Base-by-base conservation (phyloP, 495 filamentous ascomycete genomes). In the Thermothielavioides terrestris region DNA sequence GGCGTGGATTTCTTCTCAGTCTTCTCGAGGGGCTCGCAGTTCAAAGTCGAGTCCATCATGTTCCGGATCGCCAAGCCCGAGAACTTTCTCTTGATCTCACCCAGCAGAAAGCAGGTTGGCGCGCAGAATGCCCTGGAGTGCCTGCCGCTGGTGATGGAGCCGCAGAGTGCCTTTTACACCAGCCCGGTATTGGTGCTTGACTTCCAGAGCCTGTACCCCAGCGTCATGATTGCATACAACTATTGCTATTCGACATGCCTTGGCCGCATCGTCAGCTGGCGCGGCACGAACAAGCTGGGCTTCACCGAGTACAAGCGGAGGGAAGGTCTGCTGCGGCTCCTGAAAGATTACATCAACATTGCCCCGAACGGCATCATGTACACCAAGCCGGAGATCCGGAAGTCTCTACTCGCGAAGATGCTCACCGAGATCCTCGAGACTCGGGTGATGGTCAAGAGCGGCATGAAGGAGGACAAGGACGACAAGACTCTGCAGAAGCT, bases 241-340 rank as follows among this genome's bases (percentile, higher is more conserved):
- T 95, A 96, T 68, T 98, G 92, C 70, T 98, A 98, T 65, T 97
- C 92, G 0, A 98, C 92, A 0, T 98, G 88, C 54, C 77, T 98
- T 7, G 92, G 92, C 3, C 80, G 92, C 40, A 80, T 91, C 26
- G 77, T 81, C 20, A 77, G 77, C 57, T 95, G 91, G 92, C 79
- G 88, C 22, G 89, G 89, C 14, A 81, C 79, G 40, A 90, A 92
- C 68, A 98, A 98, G 68, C 86, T 98, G 84, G 92, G 92, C 0
- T 94, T 98, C 58, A 76, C 79, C 32, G 82, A 95, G 48, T 95
- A 90, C 68, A 69, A 82, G 48, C 77, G 94, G 47, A 74, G 86
- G 55, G 76, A 82, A 11, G 72, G 86, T 14, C 68, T 97, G 2
- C 68, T 97, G 3, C 82, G 83, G 56, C 74, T 97, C 2, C 73